Base-by-base conservation (phyloP, 495 filamentous ascomycete genomes). In the Penicillium samsonianum region DNA sequence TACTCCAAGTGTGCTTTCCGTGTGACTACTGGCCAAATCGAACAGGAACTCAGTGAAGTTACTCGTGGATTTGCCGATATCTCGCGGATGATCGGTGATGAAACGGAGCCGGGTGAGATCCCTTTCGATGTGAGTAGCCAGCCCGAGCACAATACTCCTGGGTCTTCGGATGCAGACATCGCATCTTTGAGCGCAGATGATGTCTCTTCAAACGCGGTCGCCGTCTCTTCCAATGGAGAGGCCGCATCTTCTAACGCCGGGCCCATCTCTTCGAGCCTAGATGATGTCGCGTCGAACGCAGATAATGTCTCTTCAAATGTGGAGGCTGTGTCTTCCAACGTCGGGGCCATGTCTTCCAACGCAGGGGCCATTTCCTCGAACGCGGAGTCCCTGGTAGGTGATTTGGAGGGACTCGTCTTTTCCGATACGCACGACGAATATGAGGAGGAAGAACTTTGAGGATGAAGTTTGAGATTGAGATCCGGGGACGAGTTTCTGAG, bases 51-150 rank as follows among this genome's bases (percentile, higher is more conserved):
- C 6, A 73, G 80, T 31, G 69, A 79, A 22, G 28, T 83, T 8
- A 78, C 69, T 11, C 81, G 81, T 9, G 83, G 83, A 0, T 70
- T 83, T 20, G 63, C 80, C 53, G 62, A 68, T 12, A 46, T 55
- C 31, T 20, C 45, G 16, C 35, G 16, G 4, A 37, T 20, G 31
- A n/a, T 22, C 4, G 23, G 42, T 17, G 23, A 22, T 19, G 44
- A 51, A 14, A n/a, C n/a, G 19, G 48, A 51, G 20, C 4, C 8
- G 16, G 40, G 16, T 0, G 38, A 25, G 1, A 25, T 50, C 28
- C 26, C 19, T 9, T 17, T 35, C 12, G 47, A 38, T 28, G 25
- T 20, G 20, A 52, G 47, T 22, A 58, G 48, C 26, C 48, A 44
- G 26, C 14, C 37, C 12, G 16, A 33, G 20, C 4, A 47, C 25